phyloP scores from a whole-genome alignment of 1,139 yeast genomes.

The Yamadazyma dushanensis region DNA sequence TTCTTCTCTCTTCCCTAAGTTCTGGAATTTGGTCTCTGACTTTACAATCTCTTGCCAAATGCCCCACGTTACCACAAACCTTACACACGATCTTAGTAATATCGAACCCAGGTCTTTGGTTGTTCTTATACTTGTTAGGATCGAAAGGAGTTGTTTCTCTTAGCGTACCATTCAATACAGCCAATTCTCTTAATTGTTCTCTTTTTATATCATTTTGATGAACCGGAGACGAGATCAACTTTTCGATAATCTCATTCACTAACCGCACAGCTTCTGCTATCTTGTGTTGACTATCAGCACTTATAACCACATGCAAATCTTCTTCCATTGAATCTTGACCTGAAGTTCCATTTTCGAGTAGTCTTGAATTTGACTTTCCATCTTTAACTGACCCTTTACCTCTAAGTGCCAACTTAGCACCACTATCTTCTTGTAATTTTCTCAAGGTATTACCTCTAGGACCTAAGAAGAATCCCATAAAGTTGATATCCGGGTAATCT shows the following conservation, averaged over 20 bases:
- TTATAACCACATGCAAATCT: constrained; percentile 84
- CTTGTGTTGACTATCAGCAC: constrained; percentile 79
- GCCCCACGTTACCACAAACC: constrained; percentile 81
- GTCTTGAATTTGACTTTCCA: constrained; percentile 53
- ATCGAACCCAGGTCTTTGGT: constrained; percentile 46
- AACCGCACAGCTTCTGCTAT: constrained; percentile 73
- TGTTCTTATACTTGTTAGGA: constrained; percentile 56
- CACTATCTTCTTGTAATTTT: constrained; percentile 77
- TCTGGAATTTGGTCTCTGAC: constrained; percentile 13
- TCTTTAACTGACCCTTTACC: constrained; percentile 96
- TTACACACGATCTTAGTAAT: constrained; percentile 68
- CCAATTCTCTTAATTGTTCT: constrained; percentile 87
- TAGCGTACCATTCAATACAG: constrained; percentile 90
- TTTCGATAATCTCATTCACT: constrained; percentile 75
- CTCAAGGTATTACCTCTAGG: constrained; percentile 94
- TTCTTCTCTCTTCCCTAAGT: not conserved
- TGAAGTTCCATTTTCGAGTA: constrained; percentile 17
- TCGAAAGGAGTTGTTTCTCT: constrained; percentile 75
- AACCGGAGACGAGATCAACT: constrained; percentile 85
- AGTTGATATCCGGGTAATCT: constrained; percentile 90
- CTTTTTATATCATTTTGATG: constrained; percentile 92
- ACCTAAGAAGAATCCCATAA: constrained; percentile 87
- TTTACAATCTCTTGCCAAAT: constrained; percentile 85
- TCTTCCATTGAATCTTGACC: constrained; percentile 46
- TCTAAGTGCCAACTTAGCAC: constrained; percentile 83